These are phyloP conservation scores for Chondrus crispus DNA, from an alignment of 23 red algal genomes.

Conservation along the genomic window DNA sequence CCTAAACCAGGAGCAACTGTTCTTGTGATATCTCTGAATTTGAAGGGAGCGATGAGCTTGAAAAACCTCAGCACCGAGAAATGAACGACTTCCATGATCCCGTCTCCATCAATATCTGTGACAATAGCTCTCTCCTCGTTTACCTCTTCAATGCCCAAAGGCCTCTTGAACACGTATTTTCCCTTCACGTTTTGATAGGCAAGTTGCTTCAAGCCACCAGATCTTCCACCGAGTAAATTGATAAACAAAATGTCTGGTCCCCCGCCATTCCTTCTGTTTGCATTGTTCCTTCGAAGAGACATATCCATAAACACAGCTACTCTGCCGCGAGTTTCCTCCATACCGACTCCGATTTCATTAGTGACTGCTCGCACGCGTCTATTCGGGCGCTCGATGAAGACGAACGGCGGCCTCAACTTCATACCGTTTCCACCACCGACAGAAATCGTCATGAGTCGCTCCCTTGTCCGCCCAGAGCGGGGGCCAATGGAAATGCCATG, in stretches of 20 bases:
- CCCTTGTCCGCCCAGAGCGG: neutral
- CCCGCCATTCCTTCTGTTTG: neutral
- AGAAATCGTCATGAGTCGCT: neutral
- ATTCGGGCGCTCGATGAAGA: neutral
- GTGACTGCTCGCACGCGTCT: neutral
- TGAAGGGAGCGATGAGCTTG: neutral
- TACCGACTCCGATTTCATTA: neutral
- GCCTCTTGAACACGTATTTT: neutral
- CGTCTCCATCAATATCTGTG: slow-evolving; percentile 39
- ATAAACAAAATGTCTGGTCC: neutral
- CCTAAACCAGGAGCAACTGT: neutral
- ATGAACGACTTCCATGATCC: slow-evolving; percentile 21
- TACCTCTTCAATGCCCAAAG: neutral
- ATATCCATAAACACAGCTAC: slow-evolving; percentile 14
- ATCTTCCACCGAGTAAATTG: neutral
- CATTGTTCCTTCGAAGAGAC: neutral
- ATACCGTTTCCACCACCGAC: neutral
- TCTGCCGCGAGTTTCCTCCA: neutral
- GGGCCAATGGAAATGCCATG: neutral
- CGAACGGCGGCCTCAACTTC: neutral
- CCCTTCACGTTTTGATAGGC: neutral
- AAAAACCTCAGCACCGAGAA: slow-evolving; percentile 5
- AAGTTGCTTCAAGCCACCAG: neutral
- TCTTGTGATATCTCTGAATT: slow-evolving; percentile 10
- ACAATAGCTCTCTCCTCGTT: slow-evolving; percentile 25